Evolutionary conservation across 1,284 basidiomycete species (phyloP), one percentile per base, ranked within the genome.

Genomic region (Ceratobasidium sp.): DNA sequence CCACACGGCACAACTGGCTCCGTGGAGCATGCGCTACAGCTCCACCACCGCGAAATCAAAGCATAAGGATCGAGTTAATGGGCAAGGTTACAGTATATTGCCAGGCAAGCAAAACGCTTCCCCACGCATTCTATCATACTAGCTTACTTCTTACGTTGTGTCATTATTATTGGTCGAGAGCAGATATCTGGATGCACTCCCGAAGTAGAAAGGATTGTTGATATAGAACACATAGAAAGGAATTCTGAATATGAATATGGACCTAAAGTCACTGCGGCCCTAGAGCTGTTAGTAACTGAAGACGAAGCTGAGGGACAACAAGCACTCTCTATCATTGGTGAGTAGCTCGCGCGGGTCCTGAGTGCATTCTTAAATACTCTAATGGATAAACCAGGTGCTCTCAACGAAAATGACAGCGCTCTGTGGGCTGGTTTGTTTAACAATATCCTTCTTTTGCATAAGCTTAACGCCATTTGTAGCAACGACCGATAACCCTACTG

Each of bases 131-230:
- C 16, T 49, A 49, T 18, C 16, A 6, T 49, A 4, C 23, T 49
- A n/a, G 7, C 16, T 18, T 49, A 7, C 16, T 49, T 49, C 23
- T 18, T 49, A n/a, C 18, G 9, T 46, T 49, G 18, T 18, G 7
- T 49, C 32, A 38, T 18, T n/a, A 38, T 18, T 4, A n/a, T 35
- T 38, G 13, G 18, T 38, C 18, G 38, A 26, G 18, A 28, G n/a
- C 41, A 71, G 69, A 41, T 71, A 47, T 71, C 69, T 26, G 69
- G 57, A 41, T 71, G 57, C 46, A 61, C 30, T 32, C 69, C 69
- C 1, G 57, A 59, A 55, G 49, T 35, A 9, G 30, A 49, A 21
- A 14, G 26, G 14, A 23, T 47, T 3, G 44, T 43, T 4, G 44
- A 57, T 7, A 28, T 59, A 14, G 43, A 58, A 16, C 8, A 16